A percentile compares a stretch with the other conserved stretches of the same genome.
These are phyloP conservation scores for Carex cristatella DNA, from an alignment of 176 grass and related monocot genomes.

Conservation along the genomic window DNA sequence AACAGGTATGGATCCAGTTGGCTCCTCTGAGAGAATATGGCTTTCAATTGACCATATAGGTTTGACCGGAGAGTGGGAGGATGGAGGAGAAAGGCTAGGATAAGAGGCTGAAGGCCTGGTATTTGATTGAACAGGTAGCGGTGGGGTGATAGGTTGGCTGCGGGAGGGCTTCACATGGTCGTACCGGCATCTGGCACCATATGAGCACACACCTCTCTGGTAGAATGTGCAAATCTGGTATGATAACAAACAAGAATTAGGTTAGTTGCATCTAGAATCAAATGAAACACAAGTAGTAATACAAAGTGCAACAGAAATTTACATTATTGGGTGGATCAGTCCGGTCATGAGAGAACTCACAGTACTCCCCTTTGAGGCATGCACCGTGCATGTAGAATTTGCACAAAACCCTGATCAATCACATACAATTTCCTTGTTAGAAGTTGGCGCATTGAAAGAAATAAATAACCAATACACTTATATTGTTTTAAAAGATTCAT, in stretches of 20 bases:
- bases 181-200: conserved; percentile 74
- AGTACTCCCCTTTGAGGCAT: conserved; percentile 87
- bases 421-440: conserved; percentile 9
- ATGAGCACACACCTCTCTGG: conserved; percentile 73
- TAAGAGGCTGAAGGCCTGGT: conserved; percentile 30
- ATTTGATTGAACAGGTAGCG: conserved; percentile 27
- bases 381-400: conserved; percentile 81
- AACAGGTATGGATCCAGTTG: neutral
- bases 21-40: neutral
- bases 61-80: conserved; percentile 2
- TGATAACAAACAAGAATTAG: conserved; percentile 19
- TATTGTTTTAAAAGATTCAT: neutral
- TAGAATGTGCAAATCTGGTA: conserved; percentile 82
- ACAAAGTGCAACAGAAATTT: conserved; percentile 19
- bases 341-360: conserved; percentile 88
- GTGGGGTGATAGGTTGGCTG: conserved; percentile 15
- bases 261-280: neutral
- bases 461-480: conserved; percentile 11
- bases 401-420: conserved; percentile 60
- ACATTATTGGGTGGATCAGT: conserved; percentile 80
- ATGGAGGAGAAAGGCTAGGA: conserved; percentile 31
- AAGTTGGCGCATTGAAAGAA: conserved; percentile 6
- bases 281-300: conserved; percentile 15
- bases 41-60: conserved; percentile 26
- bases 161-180: conserved; percentile 52